These are phyloP conservation scores for Monosporascus sp. DNA, from an alignment of 2,329 filamentous ascomycete genomes.

Conservation along the genomic window DNA sequence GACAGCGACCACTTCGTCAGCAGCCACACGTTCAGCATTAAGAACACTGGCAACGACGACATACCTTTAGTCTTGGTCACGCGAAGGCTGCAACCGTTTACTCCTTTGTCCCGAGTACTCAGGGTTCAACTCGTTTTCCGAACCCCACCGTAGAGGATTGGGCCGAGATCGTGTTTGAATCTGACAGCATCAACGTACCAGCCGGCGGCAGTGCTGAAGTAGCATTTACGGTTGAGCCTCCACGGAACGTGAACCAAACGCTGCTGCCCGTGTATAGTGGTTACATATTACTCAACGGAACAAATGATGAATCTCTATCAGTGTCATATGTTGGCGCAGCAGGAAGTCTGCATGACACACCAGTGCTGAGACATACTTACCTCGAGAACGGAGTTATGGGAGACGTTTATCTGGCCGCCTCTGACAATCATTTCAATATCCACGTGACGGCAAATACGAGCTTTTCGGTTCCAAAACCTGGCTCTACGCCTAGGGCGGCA, in stretches of 20 bases:
- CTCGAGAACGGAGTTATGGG: not conserved
- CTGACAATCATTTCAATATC: not conserved
- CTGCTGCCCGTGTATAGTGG: conserved; percentile 39
- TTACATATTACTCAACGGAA: conserved; percentile 36
- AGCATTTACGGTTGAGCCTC: conserved; percentile 16
- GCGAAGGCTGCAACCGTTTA: conserved; percentile 34
- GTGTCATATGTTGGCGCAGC: conserved; percentile 38
- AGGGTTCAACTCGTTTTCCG: conserved; percentile 6
- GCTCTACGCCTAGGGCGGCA: not conserved
- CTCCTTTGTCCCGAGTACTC: conserved; percentile 17
- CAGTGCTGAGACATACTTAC: not conserved
- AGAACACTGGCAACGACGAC: conserved; percentile 31
- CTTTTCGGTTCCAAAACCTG: conserved; percentile 1
- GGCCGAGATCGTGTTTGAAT: conserved; percentile 10
- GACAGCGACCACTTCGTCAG: conserved; percentile 35
- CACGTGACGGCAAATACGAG: not conserved
- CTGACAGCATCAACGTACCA: conserved; percentile 14
- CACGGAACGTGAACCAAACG: conserved; percentile 24
- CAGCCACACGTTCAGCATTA: conserved; percentile 31
- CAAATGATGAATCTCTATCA: conserved; percentile 31
- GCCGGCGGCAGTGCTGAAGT: conserved; percentile 9
- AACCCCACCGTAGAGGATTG: conserved; percentile 9
- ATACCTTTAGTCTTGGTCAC: conserved; percentile 33
- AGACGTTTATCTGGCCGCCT: not conserved
- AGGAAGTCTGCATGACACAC: conserved; percentile 22